Evolutionary conservation across 352 stramenopile species (phyloP).

Genomic region (Globisporangium nagaii): DNA sequence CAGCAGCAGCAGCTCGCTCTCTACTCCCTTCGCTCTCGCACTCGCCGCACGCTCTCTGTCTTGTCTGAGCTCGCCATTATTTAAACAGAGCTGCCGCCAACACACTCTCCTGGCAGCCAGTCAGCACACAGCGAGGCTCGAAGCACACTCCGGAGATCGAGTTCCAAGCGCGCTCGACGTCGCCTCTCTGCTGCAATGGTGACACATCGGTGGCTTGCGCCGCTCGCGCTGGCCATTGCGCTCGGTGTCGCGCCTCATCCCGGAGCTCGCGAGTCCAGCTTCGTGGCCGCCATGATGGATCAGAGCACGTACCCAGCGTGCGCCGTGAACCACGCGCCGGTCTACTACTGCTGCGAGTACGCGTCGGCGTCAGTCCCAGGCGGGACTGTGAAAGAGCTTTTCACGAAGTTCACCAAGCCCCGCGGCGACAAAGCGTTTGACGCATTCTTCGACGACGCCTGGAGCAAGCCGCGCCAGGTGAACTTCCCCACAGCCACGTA

Average conservation of each 20-base stretch:
- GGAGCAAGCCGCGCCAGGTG: conserved; percentile 15
- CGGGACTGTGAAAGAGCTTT: conserved; percentile 16
- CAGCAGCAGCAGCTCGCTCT: background rate
- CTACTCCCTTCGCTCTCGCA: no score
- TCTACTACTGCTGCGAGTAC: conserved; percentile 27
- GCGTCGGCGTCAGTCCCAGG: background rate
- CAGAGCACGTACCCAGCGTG: conserved; percentile 20
- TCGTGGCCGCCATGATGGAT: conserved; percentile 1
- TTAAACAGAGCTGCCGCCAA: no score
- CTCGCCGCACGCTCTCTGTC: no score
- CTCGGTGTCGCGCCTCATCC: background rate
- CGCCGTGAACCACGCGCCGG: conserved; percentile 18
- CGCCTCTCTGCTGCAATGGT: no score
- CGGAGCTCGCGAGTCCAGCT: background rate
- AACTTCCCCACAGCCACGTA: conserved; percentile 21
- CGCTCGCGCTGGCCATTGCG: no score
- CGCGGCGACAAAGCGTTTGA: conserved; percentile 10
- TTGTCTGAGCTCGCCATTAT: no score
- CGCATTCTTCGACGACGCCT: conserved; percentile 15
- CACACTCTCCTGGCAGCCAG: no score
- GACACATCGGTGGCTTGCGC: no score
- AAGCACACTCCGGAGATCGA: no score
- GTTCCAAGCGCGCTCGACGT: no score
- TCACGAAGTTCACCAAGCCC: conserved; percentile 22
- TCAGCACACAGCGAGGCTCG: no score